Evolutionary conservation across 2,329 filamentous ascomycete species (phyloP).

Genomic region (Fusarium zealandicum): DNA sequence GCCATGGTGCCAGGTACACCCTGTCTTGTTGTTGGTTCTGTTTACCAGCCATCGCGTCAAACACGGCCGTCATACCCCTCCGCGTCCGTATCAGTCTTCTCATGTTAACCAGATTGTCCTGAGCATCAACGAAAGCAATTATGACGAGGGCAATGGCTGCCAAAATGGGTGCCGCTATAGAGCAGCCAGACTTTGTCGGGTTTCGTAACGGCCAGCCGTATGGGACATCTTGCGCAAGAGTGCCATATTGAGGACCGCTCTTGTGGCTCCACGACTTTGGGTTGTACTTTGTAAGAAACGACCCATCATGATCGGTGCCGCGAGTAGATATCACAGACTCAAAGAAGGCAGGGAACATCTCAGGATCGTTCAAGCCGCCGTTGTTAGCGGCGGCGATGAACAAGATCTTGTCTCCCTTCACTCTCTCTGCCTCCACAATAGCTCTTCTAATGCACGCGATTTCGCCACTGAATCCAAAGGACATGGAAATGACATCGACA

Average conservation of each 20-base stretch:
- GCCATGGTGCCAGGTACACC: not conserved
- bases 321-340: not conserved
- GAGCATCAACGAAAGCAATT: not conserved
- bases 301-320: not conserved
- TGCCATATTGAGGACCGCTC: not conserved
- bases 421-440: not conserved
- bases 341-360: not conserved
- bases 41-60: not conserved
- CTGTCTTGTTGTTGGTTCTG: not conserved
- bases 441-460: not conserved
- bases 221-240: not conserved
- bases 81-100: not conserved
- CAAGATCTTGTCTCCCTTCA: not conserved
- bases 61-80: not conserved
- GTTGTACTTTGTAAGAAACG: not conserved
- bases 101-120: not conserved
- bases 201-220: not conserved
- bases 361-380: not conserved
- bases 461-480: not conserved
- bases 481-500: not conserved
- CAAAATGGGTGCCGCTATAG: not conserved
- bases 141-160: not conserved
- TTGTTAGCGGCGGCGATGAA: not conserved
- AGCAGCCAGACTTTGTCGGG: not conserved
- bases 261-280: not conserved